Percentiles rank a stretch among this genome's conserved stretches.
Evolutionary conservation across 495 filamentous ascomycete species (phyloP).

Genomic region (Umbilicaria muhlenbergii): DNA sequence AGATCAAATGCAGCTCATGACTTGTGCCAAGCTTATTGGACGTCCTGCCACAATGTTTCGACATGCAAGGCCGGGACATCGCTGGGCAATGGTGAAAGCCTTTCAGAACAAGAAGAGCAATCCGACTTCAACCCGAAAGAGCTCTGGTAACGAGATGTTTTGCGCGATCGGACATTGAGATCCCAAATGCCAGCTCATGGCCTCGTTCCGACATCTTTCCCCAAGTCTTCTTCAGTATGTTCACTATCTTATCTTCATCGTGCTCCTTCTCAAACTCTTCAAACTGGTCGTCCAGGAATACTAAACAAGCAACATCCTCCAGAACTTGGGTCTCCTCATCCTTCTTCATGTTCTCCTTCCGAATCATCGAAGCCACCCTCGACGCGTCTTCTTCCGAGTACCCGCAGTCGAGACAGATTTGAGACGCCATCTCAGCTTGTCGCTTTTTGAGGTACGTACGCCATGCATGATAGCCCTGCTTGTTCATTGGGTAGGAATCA

Average conservation of each 20-base stretch:
- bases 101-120: no score
- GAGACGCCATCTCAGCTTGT: slow-evolving; percentile 44
- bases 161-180: slow-evolving; percentile 44
- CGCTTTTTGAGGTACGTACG: slow-evolving; percentile 52
- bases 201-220: slow-evolving; percentile 59
- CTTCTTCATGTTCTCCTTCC: slow-evolving; percentile 47
- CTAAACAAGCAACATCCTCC: slow-evolving; percentile 74
- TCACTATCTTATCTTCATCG: slow-evolving; percentile 59
- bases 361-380: slow-evolving; percentile 42
- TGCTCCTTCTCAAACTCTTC: slow-evolving; percentile 53
- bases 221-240: slow-evolving; percentile 70
- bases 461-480: slow-evolving; percentile 61
- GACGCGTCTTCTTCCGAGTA: slow-evolving; percentile 30
- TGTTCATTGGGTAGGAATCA: slow-evolving; percentile 47
- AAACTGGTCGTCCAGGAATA: slow-evolving; percentile 75
- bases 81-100: no score
- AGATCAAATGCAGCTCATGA: no score
- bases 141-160: slow-evolving; percentile 47
- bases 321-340: slow-evolving; percentile 55
- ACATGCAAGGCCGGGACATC: no score
- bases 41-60: no score
- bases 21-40: no score
- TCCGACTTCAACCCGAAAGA: slow-evolving; percentile 22
- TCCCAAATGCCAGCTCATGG: slow-evolving; percentile 48
- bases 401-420: slow-evolving; percentile 37